Evolutionary conservation across 345 rosid genomes (phyloP).

Genomic region (Brassica cretica): DNA sequence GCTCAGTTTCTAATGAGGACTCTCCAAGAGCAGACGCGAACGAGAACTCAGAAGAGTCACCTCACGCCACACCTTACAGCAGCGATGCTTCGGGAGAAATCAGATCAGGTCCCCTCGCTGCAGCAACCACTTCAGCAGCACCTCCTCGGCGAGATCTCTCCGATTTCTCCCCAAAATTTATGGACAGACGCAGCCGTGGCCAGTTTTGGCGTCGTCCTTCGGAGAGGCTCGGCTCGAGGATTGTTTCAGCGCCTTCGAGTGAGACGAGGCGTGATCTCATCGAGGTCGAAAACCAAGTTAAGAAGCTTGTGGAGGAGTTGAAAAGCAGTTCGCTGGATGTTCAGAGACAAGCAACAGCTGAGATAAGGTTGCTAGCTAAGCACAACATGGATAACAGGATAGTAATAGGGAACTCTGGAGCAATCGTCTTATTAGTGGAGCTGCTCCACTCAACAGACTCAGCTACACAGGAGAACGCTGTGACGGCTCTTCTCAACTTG

Average conservation of each 20-base stretch:
- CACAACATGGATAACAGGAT: conserved; percentile 86
- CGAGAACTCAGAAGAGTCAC: conserved; percentile 59
- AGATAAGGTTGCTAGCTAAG: conserved; percentile 75
- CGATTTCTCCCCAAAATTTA: conserved; percentile 55
- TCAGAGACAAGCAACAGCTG: conserved; percentile 63
- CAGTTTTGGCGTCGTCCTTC: conserved; percentile 79
- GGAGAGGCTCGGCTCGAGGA: conserved; percentile 74
- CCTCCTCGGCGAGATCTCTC: conserved; percentile 55
- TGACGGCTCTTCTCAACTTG: conserved; percentile 90
- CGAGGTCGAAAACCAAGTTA: conserved; percentile 71
- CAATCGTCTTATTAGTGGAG: conserved; percentile 65
- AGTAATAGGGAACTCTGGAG: conserved; percentile 81
- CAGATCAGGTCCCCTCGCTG: conserved; percentile 50
- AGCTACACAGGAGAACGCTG: conserved; percentile 76
- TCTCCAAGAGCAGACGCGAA: conserved; percentile 57
- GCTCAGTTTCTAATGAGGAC: conserved; percentile 44
- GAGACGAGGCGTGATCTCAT: conserved; percentile 80
- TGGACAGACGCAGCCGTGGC: conserved; percentile 61
- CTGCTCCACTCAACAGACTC: conserved; percentile 64
- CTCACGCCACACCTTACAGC: conserved; percentile 58
- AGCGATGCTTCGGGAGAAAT: conserved; percentile 84
- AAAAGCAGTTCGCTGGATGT: conserved; percentile 57
- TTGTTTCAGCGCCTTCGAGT: conserved; percentile 60
- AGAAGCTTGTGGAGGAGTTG: conserved; percentile 70
- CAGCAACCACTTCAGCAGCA: conserved; percentile 45